Evolutionary conservation across 352 stramenopile genomes (phyloP).

Genomic region (Saprolegnia parasitica): DNA sequence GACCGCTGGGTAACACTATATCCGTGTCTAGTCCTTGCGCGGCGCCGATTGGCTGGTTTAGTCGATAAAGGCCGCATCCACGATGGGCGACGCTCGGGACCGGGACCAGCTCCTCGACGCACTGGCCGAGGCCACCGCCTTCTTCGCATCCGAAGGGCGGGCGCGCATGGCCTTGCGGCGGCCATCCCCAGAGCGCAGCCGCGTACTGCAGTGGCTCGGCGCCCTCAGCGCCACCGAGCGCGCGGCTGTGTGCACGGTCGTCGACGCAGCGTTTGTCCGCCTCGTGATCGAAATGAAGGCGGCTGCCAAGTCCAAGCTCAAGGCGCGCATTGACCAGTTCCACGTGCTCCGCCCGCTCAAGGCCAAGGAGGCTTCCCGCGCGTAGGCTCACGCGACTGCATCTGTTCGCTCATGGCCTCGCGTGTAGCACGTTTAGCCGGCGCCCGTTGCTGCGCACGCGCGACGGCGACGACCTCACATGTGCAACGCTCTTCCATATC

Average conservation of each 20-base stretch:
- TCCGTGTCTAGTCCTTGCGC: not conserved
- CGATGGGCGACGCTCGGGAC: conserved; percentile 12
- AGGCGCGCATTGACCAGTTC: conserved; percentile 43
- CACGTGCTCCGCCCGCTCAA: conserved; percentile 40
- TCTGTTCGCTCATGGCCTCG: not conserved
- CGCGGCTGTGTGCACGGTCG: conserved; percentile 55
- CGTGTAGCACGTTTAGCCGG: conserved; percentile 52
- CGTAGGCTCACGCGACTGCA: not conserved
- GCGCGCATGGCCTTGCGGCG: conserved; percentile 22
- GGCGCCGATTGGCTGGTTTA: not conserved
- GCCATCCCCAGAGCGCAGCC: conserved; percentile 33
- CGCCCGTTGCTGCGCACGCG: conserved; percentile 41
- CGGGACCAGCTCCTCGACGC: conserved; percentile 33
- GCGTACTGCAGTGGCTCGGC: conserved; percentile 51
- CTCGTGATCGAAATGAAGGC: conserved; percentile 70
- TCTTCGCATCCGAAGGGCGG: conserved; percentile 32
- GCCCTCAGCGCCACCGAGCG: conserved; percentile 41
- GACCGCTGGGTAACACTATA: not conserved
- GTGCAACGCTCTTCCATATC: not conserved
- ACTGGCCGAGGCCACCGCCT: conserved; percentile 56
- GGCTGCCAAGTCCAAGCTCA: conserved; percentile 21
- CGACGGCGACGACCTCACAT: conserved; percentile 42
- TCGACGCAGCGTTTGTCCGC: conserved; percentile 70
- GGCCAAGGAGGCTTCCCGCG: not conserved
- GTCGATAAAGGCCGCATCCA: not conserved